Conservation (phyloP, 768 basidiomycete genomes). For the Termitomyces sp. region DNA sequence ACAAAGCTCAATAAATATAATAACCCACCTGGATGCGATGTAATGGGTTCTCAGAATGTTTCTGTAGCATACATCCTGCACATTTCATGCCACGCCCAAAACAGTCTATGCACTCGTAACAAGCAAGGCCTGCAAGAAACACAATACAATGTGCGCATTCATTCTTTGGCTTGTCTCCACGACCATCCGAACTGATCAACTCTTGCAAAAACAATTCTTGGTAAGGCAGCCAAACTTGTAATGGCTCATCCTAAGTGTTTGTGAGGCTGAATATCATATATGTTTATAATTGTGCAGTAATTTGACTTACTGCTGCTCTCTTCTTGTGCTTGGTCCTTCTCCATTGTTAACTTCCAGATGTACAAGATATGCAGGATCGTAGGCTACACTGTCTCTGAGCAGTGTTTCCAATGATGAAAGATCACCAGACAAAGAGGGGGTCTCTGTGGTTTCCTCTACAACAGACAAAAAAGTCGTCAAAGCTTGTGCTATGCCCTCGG, state of each 20-base stretch:
- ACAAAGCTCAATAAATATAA: neutral
- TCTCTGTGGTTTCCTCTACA: neutral
- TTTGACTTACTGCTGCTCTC: neutral
- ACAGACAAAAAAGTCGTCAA: neutral
- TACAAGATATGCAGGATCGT: neutral
- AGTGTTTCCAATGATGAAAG: neutral
- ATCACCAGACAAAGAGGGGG: neutral
- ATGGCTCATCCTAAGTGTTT: constrained; percentile 2
- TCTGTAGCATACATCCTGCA: neutral
- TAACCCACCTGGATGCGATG: constrained; percentile 4
- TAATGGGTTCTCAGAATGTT: constrained; percentile 4
- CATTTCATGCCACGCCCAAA: constrained; percentile 1
- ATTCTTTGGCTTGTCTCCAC: neutral
- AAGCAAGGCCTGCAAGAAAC: neutral
- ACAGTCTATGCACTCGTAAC: constrained; percentile 6
- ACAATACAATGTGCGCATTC: neutral
- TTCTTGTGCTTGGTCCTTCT: neutral
- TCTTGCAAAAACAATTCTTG: constrained; percentile 6
- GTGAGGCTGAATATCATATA: neutral
- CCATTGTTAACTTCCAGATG: neutral
- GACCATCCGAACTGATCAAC: constrained; percentile 3
- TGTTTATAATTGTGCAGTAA: neutral
- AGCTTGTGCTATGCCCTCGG: neutral
- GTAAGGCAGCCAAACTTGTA: constrained; percentile 7
- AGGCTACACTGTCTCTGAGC: neutral